These are phyloP conservation scores for Boletus sp. DNA, from an alignment of 768 basidiomycete genomes.

Conservation along the genomic window DNA sequence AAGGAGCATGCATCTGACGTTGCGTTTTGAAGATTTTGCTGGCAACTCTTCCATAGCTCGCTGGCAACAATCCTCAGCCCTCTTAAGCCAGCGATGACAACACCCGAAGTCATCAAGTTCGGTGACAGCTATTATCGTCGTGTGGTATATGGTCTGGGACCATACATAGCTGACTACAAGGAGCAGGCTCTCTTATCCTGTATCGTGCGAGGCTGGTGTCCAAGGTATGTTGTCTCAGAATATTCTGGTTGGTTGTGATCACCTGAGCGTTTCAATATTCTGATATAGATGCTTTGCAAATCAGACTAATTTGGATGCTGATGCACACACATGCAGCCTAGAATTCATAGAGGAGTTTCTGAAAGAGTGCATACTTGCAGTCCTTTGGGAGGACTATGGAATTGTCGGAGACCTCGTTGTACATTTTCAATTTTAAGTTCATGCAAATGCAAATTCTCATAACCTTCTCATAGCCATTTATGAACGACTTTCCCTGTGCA, in stretches of 20 bases:
- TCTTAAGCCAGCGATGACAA: not conserved
- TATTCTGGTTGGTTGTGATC: not conserved
- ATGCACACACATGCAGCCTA: not conserved
- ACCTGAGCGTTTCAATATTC: not conserved
- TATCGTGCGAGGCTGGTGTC: not conserved
- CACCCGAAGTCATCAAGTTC: not conserved
- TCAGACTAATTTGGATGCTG: not conserved
- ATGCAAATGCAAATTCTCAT: not conserved
- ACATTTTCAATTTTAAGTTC: not conserved
- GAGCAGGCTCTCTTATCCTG: not conserved
- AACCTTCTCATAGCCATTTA: not conserved
- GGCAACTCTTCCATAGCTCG: not conserved
- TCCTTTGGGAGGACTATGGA: not conserved
- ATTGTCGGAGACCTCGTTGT: not conserved
- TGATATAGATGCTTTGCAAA: not conserved
- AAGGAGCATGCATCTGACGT: not conserved
- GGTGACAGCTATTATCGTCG: not conserved
- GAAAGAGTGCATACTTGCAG: not conserved
- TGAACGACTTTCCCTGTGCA: not conserved
- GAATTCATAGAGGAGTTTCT: not conserved
- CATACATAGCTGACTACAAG: not conserved
- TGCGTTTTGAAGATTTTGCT: not conserved
- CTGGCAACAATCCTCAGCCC: not conserved
- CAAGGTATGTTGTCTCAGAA: not conserved
- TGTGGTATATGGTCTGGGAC: not conserved